Evolutionary conservation across 2,329 filamentous ascomycete genomes (phyloP).

Genomic region (Cryphonectria carpinicola): DNA sequence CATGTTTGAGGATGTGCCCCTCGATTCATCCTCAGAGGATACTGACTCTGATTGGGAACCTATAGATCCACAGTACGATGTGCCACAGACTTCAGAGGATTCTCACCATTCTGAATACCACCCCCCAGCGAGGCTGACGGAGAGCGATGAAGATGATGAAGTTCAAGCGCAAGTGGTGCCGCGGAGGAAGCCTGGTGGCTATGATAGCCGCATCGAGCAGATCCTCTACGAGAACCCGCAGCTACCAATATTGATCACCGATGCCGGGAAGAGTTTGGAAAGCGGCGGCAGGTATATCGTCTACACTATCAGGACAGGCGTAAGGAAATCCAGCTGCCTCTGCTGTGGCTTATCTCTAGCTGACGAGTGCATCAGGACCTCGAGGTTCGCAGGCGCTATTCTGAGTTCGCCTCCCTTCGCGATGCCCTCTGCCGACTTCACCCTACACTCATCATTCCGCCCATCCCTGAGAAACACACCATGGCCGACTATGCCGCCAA

Average conservation of each 20-base stretch:
- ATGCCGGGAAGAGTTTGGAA: constrained; percentile 93
- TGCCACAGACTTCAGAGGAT: constrained; percentile 65
- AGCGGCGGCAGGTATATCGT: constrained; percentile 93
- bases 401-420: constrained; percentile 90
- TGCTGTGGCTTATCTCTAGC: not conserved
- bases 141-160: constrained; percentile 54
- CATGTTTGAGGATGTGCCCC: constrained; percentile 44
- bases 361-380: constrained; percentile 67
- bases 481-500: constrained; percentile 99
- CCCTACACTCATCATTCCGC: constrained; percentile 92
- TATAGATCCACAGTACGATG: constrained; percentile 63
- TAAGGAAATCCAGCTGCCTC: constrained; percentile 47
- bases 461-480: constrained; percentile 97
- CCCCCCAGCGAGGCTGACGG: constrained; percentile 32
- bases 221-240: constrained; percentile 95
- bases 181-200: constrained; percentile 79
- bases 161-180: constrained; percentile 49
- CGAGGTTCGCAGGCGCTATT: constrained; percentile 93
- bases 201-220: constrained; percentile 95
- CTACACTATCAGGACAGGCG: constrained; percentile 94
- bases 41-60: constrained; percentile 50
- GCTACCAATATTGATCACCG: constrained; percentile 86
- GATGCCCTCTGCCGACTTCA: constrained; percentile 89
- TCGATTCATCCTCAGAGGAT: constrained; percentile 42
- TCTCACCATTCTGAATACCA: constrained; percentile 21